These are phyloP conservation scores for Carex cristatella DNA, from an alignment of 176 grass and related monocot species.

Conservation along the genomic window DNA sequence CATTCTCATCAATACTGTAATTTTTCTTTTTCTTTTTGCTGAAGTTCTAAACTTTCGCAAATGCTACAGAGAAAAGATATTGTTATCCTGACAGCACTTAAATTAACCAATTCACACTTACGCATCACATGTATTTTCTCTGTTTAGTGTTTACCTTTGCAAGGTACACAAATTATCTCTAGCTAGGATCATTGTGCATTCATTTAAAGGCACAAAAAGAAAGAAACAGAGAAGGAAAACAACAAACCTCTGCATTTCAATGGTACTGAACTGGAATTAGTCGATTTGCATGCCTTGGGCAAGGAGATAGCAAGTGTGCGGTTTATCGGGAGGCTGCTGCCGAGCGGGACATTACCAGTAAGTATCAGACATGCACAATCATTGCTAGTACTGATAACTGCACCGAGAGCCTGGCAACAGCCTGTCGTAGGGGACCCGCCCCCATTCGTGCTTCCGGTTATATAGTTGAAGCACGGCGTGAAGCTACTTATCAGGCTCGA, in stretches of 20 bases:
- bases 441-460: slow-evolving; percentile 60
- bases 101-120: not conserved
- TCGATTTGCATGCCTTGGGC: slow-evolving; percentile 39
- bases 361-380: slow-evolving; percentile 72
- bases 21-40: no score
- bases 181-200: no score
- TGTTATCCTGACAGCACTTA: not conserved
- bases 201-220: not conserved
- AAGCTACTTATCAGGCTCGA: slow-evolving; percentile 53
- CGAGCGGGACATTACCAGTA: slow-evolving; percentile 57
- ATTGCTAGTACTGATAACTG: slow-evolving; percentile 32
- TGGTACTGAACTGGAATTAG: slow-evolving; percentile 37
- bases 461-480: slow-evolving; percentile 68
- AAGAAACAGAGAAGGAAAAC: not conserved
- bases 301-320: slow-evolving; percentile 56
- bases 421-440: slow-evolving; percentile 54
- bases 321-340: slow-evolving; percentile 50
- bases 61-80: not conserved
- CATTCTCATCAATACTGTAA: no score
- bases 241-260: slow-evolving; percentile 53
- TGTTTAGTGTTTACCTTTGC: not conserved
- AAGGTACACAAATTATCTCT: not conserved
- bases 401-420: slow-evolving; percentile 51
- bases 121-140: not conserved
- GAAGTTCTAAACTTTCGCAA: no score